Evolutionary conservation across 2,329 filamentous ascomycete species (phyloP).

Genomic region (Ophiosphaerella narmari): DNA sequence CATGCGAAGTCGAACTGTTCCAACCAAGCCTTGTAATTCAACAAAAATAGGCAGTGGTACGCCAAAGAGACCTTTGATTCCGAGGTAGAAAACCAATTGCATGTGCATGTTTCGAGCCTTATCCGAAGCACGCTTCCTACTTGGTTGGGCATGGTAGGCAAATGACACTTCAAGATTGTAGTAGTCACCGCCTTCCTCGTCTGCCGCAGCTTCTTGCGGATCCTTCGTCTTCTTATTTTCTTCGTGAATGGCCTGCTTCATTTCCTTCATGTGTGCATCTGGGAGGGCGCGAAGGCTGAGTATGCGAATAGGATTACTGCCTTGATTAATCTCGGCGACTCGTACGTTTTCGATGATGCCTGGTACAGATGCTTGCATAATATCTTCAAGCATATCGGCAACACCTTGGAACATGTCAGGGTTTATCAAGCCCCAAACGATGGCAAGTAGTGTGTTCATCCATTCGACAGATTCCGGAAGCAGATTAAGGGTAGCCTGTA

Average conservation of each 20-base stretch:
- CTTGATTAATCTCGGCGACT: slow-evolving; percentile 93
- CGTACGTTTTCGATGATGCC: slow-evolving; percentile 91
- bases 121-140: slow-evolving; percentile 69
- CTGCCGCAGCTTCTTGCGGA: slow-evolving; percentile 81
- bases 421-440: slow-evolving; percentile 90
- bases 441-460: slow-evolving; percentile 86
- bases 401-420: slow-evolving; percentile 92
- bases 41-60: slow-evolving; percentile 87
- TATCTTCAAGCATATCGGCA: slow-evolving; percentile 91
- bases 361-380: slow-evolving; percentile 95
- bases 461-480: slow-evolving; percentile 90
- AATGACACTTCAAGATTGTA: slow-evolving; percentile 92
- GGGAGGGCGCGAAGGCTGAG: slow-evolving; percentile 85
- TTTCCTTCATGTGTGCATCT: slow-evolving; percentile 76
- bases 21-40: slow-evolving; percentile 87
- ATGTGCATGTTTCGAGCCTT: slow-evolving; percentile 97
- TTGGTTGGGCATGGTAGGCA: slow-evolving; percentile 86
- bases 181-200: slow-evolving; percentile 87
- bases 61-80: slow-evolving; percentile 85
- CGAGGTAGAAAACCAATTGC: slow-evolving; percentile 92
- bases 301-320: slow-evolving; percentile 85
- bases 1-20: slow-evolving; percentile 79
- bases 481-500: slow-evolving; percentile 77
- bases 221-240: slow-evolving; percentile 82
- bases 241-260: slow-evolving; percentile 80